Evolutionary conservation across 441 rosid species (phyloP), one percentile per base, ranked within the genome.

Genomic region (Gossypium lobatum): DNA sequence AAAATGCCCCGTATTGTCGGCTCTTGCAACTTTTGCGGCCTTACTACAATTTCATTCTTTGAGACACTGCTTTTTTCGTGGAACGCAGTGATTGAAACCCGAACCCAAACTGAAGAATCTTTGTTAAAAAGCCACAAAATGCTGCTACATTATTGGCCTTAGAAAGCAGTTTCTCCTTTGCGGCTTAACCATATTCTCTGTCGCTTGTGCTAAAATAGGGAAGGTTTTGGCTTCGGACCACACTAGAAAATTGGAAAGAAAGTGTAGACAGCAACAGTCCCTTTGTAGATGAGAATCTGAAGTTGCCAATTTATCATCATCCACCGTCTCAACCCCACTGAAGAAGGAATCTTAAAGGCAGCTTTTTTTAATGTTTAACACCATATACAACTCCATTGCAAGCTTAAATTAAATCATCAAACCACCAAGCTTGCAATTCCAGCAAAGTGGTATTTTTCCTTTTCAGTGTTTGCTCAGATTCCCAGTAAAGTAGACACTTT

Each of bases 391-490:
- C 42, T 37, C 42, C 42, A 37, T 37, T 37, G 42, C 42, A 37
- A 1, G 42, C 42, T 37, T 37, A 6, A 37, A 37, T 37, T 7
- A 21, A 39, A 71, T 57, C 28, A 31, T 28, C 55, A 65, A 8
- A 34, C 65, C 64, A 76, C 66, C 58, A 83, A 70, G 77, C 85
- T 79, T 83, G 88, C 75, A 57, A 78, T 60, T 76, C 81, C 80
- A 80, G 91, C 84, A 85, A 85, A 81, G 87, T 66, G 31, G 78
- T 76, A 25, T 73, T 73, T 62, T n/a, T 16, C 80, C 21, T 73
- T 73, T 11, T 54, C 62, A 17, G 74, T 4, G 13, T 13, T 69
- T 67, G 57, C 80, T 71, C 72, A 72, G 69, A 70, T 76, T 83
- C 81, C 62, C 61, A 62, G 54, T 37, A 78, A 78, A 81, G 77